Percentiles rank a stretch among this genome's conserved stretches.
phyloP scores from a whole-genome alignment of 2,329 filamentous ascomycete species.

The Fusarium decemcellulare region DNA sequence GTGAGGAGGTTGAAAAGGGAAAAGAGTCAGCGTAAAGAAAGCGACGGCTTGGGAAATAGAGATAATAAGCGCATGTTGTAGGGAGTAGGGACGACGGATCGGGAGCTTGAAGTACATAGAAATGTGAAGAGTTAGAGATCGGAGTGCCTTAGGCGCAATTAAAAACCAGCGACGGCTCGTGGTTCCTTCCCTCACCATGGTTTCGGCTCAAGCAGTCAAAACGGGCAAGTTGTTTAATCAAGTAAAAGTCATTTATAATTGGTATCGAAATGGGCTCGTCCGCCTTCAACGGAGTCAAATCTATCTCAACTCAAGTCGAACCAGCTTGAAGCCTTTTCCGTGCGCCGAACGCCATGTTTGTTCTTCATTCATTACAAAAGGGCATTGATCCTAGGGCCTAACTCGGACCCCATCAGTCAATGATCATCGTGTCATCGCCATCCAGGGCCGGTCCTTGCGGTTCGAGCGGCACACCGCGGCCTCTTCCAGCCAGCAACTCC shows the following conservation, averaged over 20 bases:
- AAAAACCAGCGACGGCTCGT: too few species aligned
- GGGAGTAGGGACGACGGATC: too few species aligned
- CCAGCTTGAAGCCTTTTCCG: slow-evolving; percentile 38
- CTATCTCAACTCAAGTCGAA: slow-evolving; percentile 44
- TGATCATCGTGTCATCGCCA: slow-evolving; percentile 93
- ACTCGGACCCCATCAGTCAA: slow-evolving; percentile 61
- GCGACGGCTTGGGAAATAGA: too few species aligned
- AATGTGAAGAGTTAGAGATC: too few species aligned
- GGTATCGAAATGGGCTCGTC: slow-evolving; percentile 43
- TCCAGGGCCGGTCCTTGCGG: slow-evolving; percentile 69
- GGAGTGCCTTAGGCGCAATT: too few species aligned
- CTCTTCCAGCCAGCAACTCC: slow-evolving; percentile 89
- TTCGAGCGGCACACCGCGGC: slow-evolving; percentile 80
- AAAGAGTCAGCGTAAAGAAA: not conserved
- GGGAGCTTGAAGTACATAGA: too few species aligned
- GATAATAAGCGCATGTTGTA: too few species aligned
- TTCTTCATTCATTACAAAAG: slow-evolving; percentile 44
- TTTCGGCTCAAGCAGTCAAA: not conserved
- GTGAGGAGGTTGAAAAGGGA: too few species aligned
- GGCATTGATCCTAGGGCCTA: slow-evolving; percentile 13
- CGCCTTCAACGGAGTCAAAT: slow-evolving; percentile 34
- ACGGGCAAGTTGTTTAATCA: not conserved
- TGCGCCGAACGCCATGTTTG: slow-evolving; percentile 46
- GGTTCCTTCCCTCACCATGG: too few species aligned
- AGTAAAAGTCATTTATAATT: slow-evolving; percentile 33